Evolutionary conservation across 1,284 basidiomycete species (phyloP), one percentile per base, ranked within the genome.

Genomic region (Rhodotorula mucilaginosa): DNA sequence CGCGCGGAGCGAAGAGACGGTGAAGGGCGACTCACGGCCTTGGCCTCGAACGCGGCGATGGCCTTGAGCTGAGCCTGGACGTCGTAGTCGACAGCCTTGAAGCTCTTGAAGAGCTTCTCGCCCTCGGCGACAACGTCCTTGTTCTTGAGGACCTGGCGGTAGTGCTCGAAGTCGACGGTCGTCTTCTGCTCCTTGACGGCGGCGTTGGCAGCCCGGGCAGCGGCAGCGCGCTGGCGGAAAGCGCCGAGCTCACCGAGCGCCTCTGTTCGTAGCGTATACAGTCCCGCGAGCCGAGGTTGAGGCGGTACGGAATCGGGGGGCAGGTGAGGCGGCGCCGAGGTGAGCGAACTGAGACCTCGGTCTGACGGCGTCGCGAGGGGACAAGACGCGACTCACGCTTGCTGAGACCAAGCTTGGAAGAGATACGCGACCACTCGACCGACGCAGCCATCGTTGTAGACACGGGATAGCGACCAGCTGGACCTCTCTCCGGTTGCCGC

Each of bases 61-160:
- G 93, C 93, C 84, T 94, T 97, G 82, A 97, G 82, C 83, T 97
- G 93, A 75, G 92, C 87, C 80, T 83, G 84, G 72, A 96, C 91
- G 81, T 99, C 96, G 84, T 98, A 98, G n/a, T 91, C 90, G 71
- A 93, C 89, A 47, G 97, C 93, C 86, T 97, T 97, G 87, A 97
- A 99, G 56, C 88, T 88, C 75, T 86, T 88, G 79, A 97, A 82
- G 72, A 91, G 83, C 85, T 94, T 97, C 85, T 98, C 93, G 18
- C 92, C 92, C 82, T 97, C 91, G 78, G 91, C 89, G 71, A 98
- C 89, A 76, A 98, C 87, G 65, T 89, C 88, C 82, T 91, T 89
- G 86, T 99, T 98, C 87, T 94, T 94, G 77, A 99, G 85, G 48
- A 93, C 83, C 47, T 88, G 87, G 79, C 92, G 91, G 87, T 99